Percentiles rank a stretch among this genome's conserved stretches.
Conservation (phyloP, 441 rosid species). For the Euphorbia celastroides region DNA sequence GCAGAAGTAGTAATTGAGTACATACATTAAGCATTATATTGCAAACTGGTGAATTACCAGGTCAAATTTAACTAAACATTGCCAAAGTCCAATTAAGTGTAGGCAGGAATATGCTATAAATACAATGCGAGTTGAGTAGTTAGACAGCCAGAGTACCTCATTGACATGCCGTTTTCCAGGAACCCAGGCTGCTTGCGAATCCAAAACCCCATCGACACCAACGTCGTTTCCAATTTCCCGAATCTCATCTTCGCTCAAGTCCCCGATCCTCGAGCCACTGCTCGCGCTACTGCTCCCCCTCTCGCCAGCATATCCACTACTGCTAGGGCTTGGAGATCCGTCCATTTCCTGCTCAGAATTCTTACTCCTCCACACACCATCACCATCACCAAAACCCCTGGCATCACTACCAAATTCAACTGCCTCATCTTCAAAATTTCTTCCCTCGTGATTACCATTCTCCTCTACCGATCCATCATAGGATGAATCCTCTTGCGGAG, state of each 20-base stretch:
- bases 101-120: neutral
- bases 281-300: slow-evolving; percentile 75
- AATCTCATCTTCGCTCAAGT: slow-evolving; percentile 56
- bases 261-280: slow-evolving; percentile 41
- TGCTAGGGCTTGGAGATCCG: slow-evolving; percentile 68
- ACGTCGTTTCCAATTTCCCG: slow-evolving; percentile 39
- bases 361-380: slow-evolving; percentile 23
- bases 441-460: slow-evolving; percentile 9
- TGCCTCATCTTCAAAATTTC: slow-evolving; percentile 4
- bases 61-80: neutral
- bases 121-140: neutral
- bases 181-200: slow-evolving; percentile 55
- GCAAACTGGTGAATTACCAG: neutral
- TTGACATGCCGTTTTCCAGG: slow-evolving; percentile 90
- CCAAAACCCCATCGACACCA: slow-evolving; percentile 25
- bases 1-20: neutral
- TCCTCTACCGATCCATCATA: slow-evolving; percentile 27
- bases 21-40: neutral
- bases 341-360: slow-evolving; percentile 54
- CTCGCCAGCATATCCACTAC: slow-evolving; percentile 93
- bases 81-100: neutral
- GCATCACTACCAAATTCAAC: neutral
- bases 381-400: neutral
- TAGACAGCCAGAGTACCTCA: slow-evolving; percentile 48
- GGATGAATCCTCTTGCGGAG: neutral